Percentiles rank a stretch among this genome's conserved stretches.
These are phyloP conservation scores for Fusarium sp. DNA, from an alignment of 2,329 filamentous ascomycete species.

Conservation along the genomic window DNA sequence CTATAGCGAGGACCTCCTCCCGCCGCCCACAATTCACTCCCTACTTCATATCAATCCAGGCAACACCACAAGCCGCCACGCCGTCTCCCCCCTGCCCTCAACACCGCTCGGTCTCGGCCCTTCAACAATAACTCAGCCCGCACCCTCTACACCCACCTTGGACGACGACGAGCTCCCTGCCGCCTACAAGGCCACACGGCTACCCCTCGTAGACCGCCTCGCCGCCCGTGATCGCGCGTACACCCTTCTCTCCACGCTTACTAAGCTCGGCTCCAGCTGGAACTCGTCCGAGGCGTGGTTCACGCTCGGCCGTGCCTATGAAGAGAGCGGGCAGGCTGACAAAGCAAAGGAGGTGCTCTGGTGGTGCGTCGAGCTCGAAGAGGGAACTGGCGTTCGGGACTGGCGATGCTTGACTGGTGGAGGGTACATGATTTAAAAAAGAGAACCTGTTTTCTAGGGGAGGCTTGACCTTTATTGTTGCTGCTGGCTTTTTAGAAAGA, in stretches of 20 bases:
- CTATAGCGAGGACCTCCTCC: constrained; percentile 74
- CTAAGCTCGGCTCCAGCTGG: constrained; percentile 87
- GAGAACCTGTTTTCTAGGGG: background rate
- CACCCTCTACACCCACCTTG: constrained; percentile 32
- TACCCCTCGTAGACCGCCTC: constrained; percentile 81
- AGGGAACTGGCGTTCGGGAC: constrained; percentile 78
- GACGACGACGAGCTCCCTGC: constrained; percentile 57
- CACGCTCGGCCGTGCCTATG: constrained; percentile 83
- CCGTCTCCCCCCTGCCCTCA: constrained; percentile 49
- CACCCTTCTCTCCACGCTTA: constrained; percentile 81
- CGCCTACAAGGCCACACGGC: constrained; percentile 66
- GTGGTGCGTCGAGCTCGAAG: constrained; percentile 97
- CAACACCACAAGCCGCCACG: constrained; percentile 11
- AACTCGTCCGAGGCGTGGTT: constrained; percentile 95
- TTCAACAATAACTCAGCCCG: constrained; percentile 32
- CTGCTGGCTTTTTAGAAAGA: constrained; percentile 6
- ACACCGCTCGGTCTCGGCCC: constrained; percentile 59
- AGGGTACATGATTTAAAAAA: constrained; percentile 64
- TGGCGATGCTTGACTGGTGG: constrained; percentile 77
- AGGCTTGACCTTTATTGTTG: background rate
- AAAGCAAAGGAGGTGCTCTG: constrained; percentile 93
- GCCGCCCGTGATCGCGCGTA: constrained; percentile 90
- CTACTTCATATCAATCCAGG: background rate
- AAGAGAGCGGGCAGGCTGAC: constrained; percentile 83
- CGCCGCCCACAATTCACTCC: constrained; percentile 59